Conservation (phyloP, 805 yeast species). For the Groenewaldozyma salmanticensis region DNA sequence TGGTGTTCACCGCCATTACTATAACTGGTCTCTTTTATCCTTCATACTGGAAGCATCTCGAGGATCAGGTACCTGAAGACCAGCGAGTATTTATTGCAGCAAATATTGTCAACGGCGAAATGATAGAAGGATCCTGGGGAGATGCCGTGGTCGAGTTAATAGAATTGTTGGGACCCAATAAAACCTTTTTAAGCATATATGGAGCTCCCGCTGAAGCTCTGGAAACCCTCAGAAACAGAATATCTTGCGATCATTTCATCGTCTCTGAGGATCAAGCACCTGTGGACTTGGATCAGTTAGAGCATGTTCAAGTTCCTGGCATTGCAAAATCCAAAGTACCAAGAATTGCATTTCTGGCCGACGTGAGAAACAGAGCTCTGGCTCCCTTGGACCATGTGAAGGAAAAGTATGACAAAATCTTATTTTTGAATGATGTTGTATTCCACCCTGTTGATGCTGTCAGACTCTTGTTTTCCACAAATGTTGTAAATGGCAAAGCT, state of each 20-base stretch:
- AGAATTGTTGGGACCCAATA: slow-evolving; percentile 9
- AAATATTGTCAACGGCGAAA: slow-evolving; percentile 8
- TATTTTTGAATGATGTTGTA: slow-evolving; percentile 11
- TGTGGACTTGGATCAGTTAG: slow-evolving; percentile 1
- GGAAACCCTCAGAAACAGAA: not conserved
- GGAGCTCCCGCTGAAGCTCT: slow-evolving; percentile 8
- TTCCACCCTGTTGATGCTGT: slow-evolving; percentile 12
- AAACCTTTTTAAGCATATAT: slow-evolving; percentile 10
- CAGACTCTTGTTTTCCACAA: slow-evolving; percentile 10
- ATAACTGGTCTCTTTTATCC: not conserved
- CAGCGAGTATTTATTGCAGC: slow-evolving; percentile 12
- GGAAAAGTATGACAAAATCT: slow-evolving; percentile 6
- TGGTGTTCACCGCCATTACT: too few species aligned
- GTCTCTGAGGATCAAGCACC: slow-evolving; percentile 7
- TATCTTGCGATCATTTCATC: slow-evolving; percentile 6
- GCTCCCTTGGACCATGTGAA: slow-evolving; percentile 2
- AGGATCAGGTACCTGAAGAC: not conserved
- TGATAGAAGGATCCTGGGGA: slow-evolving; percentile 10
- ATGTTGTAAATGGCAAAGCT: slow-evolving; percentile 8
- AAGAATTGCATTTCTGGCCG: slow-evolving; percentile 10
- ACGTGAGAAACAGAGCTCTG: slow-evolving; percentile 9
- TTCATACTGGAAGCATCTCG: slow-evolving; percentile 1
- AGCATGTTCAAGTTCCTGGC: slow-evolving; percentile 3
- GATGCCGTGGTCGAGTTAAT: slow-evolving; percentile 7
- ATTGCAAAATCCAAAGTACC: not conserved